Evolutionary conservation across 305 asterid genomes (phyloP).

Genomic region (Plantago rigida): DNA sequence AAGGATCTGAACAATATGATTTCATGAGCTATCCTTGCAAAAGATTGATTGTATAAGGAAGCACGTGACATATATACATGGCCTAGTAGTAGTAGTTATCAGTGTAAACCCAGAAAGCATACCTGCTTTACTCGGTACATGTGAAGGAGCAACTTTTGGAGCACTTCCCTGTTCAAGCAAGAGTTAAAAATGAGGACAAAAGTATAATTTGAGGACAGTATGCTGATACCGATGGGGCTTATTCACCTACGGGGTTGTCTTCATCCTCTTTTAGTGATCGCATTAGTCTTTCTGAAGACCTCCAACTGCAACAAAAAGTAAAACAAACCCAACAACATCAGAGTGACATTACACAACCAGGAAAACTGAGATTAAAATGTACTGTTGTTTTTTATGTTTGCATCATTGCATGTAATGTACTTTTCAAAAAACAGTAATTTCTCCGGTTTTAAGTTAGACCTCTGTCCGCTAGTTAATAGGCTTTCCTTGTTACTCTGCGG

Average conservation of each 20-base stretch:
- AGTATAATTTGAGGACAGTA: constrained; percentile 1
- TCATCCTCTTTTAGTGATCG: constrained; percentile 87
- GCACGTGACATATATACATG: neutral
- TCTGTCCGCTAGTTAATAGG: no score
- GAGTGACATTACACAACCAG: constrained; percentile 12
- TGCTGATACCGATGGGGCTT: neutral
- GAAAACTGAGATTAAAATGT: neutral
- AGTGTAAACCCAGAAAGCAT: constrained; percentile 12
- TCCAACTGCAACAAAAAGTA: constrained; percentile 58
- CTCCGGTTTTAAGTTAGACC: no score
- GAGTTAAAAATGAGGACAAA: neutral
- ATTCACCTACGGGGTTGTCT: constrained; percentile 51
- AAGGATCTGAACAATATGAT: constrained; percentile 23
- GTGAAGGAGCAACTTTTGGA: constrained; percentile 27
- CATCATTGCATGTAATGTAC: no score
- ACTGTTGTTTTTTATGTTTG: neutral
- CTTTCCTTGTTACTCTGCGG: no score
- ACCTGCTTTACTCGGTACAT: constrained; percentile 38
- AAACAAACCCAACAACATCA: constrained; percentile 10
- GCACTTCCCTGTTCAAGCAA: constrained; percentile 42
- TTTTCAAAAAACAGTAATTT: no score
- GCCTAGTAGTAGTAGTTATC: neutral
- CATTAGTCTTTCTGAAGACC: constrained; percentile 89
- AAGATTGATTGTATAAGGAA: neutral
- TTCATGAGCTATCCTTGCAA: constrained; percentile 7